phyloP scores from a whole-genome alignment of 2,329 filamentous ascomycete species.

The Pyrenophora graminea region DNA sequence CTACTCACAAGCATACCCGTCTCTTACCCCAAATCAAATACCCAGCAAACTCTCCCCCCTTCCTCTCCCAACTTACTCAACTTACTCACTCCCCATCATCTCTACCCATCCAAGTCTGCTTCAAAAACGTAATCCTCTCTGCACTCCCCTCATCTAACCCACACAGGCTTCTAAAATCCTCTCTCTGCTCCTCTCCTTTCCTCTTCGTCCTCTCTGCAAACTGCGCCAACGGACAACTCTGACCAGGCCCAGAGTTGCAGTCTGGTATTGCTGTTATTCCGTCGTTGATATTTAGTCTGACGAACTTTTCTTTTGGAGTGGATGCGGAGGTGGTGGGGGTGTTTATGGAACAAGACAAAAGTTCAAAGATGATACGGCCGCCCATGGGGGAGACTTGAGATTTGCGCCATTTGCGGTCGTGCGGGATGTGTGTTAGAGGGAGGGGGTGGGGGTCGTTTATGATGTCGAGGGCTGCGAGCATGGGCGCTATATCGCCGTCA shows the following conservation, averaged over 20 bases:
- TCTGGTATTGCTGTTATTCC: constrained; percentile 56
- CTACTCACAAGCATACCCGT: too few species aligned
- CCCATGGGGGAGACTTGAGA: constrained; percentile 63
- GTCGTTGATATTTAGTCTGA: constrained; percentile 63
- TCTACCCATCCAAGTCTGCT: constrained; percentile 39
- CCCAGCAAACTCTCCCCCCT: too few species aligned
- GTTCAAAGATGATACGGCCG: constrained; percentile 59
- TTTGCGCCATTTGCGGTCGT: constrained; percentile 57
- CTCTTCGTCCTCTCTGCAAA: constrained; percentile 50
- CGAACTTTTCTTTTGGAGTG: constrained; percentile 35
- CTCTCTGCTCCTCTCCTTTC: constrained; percentile 46
- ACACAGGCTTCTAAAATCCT: constrained; percentile 56
- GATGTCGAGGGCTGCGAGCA: constrained; percentile 58
- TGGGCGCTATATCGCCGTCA: constrained; percentile 62
- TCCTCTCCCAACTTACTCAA: too few species aligned
- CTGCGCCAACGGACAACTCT: constrained; percentile 52
- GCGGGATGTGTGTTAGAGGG: constrained; percentile 50
- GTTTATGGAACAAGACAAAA: constrained; percentile 48
- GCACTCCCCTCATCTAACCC: constrained; percentile 49
- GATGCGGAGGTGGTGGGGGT: too few species aligned
- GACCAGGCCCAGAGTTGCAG: constrained; percentile 54
- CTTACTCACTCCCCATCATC: too few species aligned
- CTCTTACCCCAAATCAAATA: too few species aligned
- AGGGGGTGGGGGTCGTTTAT: constrained; percentile 53
- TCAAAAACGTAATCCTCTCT: constrained; percentile 55